Evolutionary conservation across 805 yeast genomes (phyloP), one percentile per base, ranked within the genome.

Genomic region (Metschnikowia lachancei): DNA sequence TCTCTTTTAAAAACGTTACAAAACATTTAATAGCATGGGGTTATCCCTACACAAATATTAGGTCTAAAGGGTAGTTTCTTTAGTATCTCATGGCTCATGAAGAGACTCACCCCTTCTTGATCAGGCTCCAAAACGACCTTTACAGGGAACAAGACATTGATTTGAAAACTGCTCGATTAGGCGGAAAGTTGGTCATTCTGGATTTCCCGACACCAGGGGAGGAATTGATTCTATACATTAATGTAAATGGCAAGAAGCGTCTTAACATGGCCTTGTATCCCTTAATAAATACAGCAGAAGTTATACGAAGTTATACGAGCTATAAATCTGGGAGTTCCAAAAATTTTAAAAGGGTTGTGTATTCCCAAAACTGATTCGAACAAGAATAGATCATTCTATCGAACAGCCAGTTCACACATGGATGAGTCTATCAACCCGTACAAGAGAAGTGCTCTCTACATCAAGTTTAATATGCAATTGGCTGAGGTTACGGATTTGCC

Each of bases 271-370:
- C 34, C 17, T 2, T 20, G 56, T 29, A 55, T 54, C 56, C 43
- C 48, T 14, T 14, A 29, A 16, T 45, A 13, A 39, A 45, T 10
- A 35, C 33, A 29, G 66, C 75, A 63, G 55, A 71, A 64, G 44
- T 80, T 0, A 79, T 83, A n/a, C n/a, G n/a, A n/a, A n/a, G n/a
- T n/a, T n/a, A n/a, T n/a, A 13, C 88, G 85, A 32, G 64, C 83
- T 4, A 67, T 79, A 16, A 65, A 69, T 22, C 76, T 80, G 3
- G 77, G 75, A 14, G 61, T 70, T 5, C 65, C 80, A 12, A 81
- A 80, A 51, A 60, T 74, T 16, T 65, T 79, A 3, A 67, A 68
- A 45, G 77, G 77, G 1, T 61, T 67, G 39, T 90, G 91, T 6
- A 83, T 83, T 88, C 90, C 91, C 12, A 69, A 75, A 30, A 55